Conservation (phyloP, 345 rosid species). For the Acer saccharum region DNA sequence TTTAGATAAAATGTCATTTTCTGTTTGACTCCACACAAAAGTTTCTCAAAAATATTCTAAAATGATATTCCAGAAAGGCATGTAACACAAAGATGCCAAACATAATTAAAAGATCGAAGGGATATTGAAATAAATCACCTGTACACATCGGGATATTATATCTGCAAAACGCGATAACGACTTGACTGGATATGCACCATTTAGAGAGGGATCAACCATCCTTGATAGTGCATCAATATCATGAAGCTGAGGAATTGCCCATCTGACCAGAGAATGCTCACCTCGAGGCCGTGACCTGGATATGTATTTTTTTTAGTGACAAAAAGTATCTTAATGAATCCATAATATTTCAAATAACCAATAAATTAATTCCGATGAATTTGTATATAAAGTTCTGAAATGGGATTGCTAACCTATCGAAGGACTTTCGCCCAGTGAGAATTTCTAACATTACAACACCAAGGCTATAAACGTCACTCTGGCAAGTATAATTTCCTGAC, state of each 20-base stretch:
- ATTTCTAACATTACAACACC: slow-evolving; percentile 97
- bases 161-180: slow-evolving; percentile 94
- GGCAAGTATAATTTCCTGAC: slow-evolving; percentile 76
- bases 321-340: background rate
- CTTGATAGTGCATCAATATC: slow-evolving; percentile 79
- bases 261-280: slow-evolving; percentile 81
- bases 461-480: slow-evolving; percentile 90
- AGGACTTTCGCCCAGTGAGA: slow-evolving; percentile 78
- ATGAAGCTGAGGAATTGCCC: slow-evolving; percentile 90
- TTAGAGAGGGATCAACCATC: slow-evolving; percentile 82
- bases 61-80: background rate
- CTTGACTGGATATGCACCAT: slow-evolving; percentile 69
- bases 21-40: background rate
- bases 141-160: slow-evolving; percentile 84
- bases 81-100: background rate
- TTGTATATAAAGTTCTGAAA: too few relatives aligned
- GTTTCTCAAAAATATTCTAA: background rate
- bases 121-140: slow-evolving; percentile 43
- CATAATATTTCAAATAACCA: background rate
- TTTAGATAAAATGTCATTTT: background rate
- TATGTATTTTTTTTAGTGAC: slow-evolving; percentile 11
- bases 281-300: slow-evolving; percentile 71
- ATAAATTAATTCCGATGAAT: background rate
- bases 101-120: slow-evolving; percentile 3
- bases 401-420: slow-evolving; percentile 62